Base-by-base conservation (phyloP, 2,329 filamentous ascomycete genomes). In the Emergomyces orientalis region DNA sequence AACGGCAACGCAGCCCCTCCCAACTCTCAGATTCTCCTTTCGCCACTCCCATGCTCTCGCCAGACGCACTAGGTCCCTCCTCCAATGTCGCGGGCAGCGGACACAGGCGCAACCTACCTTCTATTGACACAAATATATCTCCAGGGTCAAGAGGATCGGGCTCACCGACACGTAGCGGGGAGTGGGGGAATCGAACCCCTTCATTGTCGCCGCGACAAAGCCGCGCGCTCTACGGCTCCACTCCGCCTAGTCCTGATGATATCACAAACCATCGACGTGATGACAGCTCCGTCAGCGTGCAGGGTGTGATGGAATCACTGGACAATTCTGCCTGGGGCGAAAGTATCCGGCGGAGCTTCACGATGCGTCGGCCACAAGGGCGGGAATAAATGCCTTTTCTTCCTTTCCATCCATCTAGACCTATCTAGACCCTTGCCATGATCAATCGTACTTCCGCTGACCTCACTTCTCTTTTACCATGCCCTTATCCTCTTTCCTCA, bases 321-420 rank as follows among this genome's bases (percentile, higher is more conserved):
- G 90, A 94, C 70, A 89, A 93, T 71, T 94, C 90, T 22, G 88
- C 89, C 19, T 97, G 93, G 93, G 90, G 93, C 60, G 90, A 96
- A 77, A 96, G 90, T 79, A 91, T 97, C 67, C 83, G 91, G 66
- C 84, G 91, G 65, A 96, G 91, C 77, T 91, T 94, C 69, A 96
- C 91, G 61, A 83, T 80, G 70, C 81, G 80, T 69, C 79, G 84
- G 66, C 74, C 78, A 47, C 70, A 59, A 37, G 63, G 63, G 17
- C 55, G 34, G n/a, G 57, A 47, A 41, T 39, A 41, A 37, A 47
- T 11, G 22, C 9, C 6, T 25, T 25, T 25, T 47, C 45, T 25
- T 47, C 45, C n/a, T 47, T 25, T 25, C 2, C 45, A 47, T 47
- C 8, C 13, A 47, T 19, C 5, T 11, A n/a, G 45, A 25, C 45